Evolutionary conservation across 2,329 filamentous ascomycete genomes (phyloP), one percentile per base, ranked within the genome.

Genomic region (Aureobasidium mangrovei): DNA sequence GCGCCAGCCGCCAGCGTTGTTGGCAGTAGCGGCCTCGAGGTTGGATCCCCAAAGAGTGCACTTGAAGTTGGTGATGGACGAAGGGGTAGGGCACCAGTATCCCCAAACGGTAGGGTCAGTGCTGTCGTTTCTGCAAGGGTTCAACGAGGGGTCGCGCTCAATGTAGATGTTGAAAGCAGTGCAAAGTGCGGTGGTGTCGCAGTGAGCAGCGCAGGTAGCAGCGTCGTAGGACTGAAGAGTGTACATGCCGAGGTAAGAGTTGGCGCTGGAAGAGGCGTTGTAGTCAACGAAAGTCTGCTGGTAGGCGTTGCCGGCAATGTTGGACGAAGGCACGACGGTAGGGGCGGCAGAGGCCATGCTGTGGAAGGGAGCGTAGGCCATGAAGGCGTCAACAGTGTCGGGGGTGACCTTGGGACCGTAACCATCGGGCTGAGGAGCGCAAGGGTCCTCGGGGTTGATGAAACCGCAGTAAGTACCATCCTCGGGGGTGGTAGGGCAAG

Each of bases 381-480:
- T 56, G 61, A 63, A 67, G 49, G 60, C 63, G 45, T 55, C 58
- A 2, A 51, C 55, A 40, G 62, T 64, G 54, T 64, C 62, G n/a
- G 60, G 62, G 10, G 47, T 45, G 24, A 57, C 42, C 45, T 60
- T 59, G 54, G 63, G 64, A 6, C 59, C 62, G 38, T 61, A 58
- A 10, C 51, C 60, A 44, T 63, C 59, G 4, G 62, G 62, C 53
- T 66, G 62, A 42, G 60, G 56, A 8, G 60, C 59, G 54, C 63
- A 58, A 44, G 57, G 57, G 43, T 58, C 57, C 44, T 58, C 57
- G 24, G 67, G 68, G 58, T 69, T 69, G 60, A 69, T 66, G 60
- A 69, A 69, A 24, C 68, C 67, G 49, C 67, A 68, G 62, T 63
- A 67, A 10, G 65, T 68, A 18, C 66, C 65, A 4, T 59, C 59